phyloP scores from a whole-genome alignment of 345 rosid species.

The Populus simonii region DNA sequence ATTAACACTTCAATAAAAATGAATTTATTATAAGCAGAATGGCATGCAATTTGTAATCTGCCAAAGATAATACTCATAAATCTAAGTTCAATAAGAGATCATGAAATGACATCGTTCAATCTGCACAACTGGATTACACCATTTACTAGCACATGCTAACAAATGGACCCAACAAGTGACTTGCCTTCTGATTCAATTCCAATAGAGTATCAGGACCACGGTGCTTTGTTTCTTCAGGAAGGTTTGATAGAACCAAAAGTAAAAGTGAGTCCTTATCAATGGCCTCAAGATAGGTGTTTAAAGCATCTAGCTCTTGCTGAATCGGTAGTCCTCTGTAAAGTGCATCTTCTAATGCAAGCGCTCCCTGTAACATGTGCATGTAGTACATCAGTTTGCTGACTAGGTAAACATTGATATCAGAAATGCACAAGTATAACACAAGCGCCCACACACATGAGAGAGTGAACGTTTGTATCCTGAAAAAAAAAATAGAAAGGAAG shows the following conservation, averaged over 20 bases:
- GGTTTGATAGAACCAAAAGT: slow-evolving; percentile 76
- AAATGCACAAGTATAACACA: neutral
- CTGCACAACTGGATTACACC: neutral
- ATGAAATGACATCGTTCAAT: neutral
- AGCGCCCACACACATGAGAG: neutral
- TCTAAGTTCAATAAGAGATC: neutral
- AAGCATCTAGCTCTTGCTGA: slow-evolving; percentile 66
- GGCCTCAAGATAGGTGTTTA: slow-evolving; percentile 61
- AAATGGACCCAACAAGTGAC: slow-evolving; percentile 5
- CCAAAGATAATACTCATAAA: neutral
- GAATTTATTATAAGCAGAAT: neutral
- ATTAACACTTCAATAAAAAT: neutral
- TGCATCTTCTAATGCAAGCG: slow-evolving; percentile 84
- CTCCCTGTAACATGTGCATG: slow-evolving; percentile 50
- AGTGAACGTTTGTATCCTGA: neutral
- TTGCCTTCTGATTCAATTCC: slow-evolving; percentile 79
- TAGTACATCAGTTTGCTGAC: slow-evolving; percentile 20
- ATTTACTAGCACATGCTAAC: neutral
- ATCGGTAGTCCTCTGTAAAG: slow-evolving; percentile 86
- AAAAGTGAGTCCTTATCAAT: slow-evolving; percentile 63
- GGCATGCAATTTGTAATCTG: neutral
- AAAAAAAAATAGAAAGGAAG: neutral
- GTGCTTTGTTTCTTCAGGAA: slow-evolving; percentile 78
- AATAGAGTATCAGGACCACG: slow-evolving; percentile 67
- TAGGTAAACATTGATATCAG: neutral